Evolutionary conservation across 164 flowering plant genomes (phyloP), one percentile per base, ranked within the genome.

Genomic region (Chloranthus sessilifolius): DNA sequence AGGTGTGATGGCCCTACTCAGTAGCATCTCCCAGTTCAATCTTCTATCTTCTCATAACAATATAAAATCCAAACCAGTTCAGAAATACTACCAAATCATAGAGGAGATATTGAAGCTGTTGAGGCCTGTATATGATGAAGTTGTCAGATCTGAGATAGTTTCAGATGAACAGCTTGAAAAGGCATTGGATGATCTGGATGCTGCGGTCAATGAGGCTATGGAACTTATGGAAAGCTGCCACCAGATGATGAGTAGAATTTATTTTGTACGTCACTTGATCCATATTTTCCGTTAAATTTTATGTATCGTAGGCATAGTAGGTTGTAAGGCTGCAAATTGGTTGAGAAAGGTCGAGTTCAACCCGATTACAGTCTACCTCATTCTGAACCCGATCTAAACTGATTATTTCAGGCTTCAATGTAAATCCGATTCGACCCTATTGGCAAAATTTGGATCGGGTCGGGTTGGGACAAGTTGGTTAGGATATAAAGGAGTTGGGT

Each of bases 1-100:
- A 79, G 88, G 82, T 59, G 47, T 38, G 49, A 89, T 89, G 95
- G 92, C 63, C 25, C 80, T 89, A 56, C 74, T 85, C 20, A 64
- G 60, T 28, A 74, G 62, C 43, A 72, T 86, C 50, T 69, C 82
- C 26, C 66, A 62, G 14, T 79, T 78, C 52, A 56, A 62, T 31
- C 66, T 60, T 53, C 42, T 79, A 51, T 67, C 85, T 30, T 72
- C 79, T 37, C 33, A 19, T 50, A 76, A 67, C 36, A 67, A 67
- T 62, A 50, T 70, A 47, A 70, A 67, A 2, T 59, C 47, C 8
- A 82, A 85, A 59, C 85, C 70, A 38, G 77, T 64, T 55, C 60
- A 53, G 57, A 74, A 60, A 67, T 81, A 82, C 53, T 75, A 75
- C 56, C 66, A 49, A 16, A 75, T 62, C 61, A 69, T 68, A 50